Percentiles rank a stretch among this genome's conserved stretches.
Evolutionary conservation across 805 yeast genomes (phyloP).

Genomic region (Ogataea methanolica): DNA sequence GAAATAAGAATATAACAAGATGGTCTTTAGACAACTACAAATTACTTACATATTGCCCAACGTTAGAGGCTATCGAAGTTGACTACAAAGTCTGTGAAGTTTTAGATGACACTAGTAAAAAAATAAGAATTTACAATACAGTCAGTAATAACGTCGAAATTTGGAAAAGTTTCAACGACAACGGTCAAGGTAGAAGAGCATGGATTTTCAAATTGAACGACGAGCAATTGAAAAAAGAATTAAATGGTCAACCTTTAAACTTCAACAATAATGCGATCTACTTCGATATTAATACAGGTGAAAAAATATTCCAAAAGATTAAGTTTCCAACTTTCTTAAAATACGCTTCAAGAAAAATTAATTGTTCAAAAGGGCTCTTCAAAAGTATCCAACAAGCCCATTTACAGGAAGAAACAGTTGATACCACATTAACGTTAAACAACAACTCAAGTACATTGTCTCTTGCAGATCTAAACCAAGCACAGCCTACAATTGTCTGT

Average conservation of each 20-base stretch:
- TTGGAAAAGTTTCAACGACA: slow-evolving; percentile 51
- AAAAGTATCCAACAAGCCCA: slow-evolving; percentile 16
- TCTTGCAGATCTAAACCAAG: neutral
- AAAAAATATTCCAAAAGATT: slow-evolving; percentile 45
- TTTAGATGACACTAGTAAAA: slow-evolving; percentile 32
- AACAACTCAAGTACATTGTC: neutral
- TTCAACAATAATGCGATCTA: slow-evolving; percentile 39
- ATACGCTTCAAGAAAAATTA: slow-evolving; percentile 49
- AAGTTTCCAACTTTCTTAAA: slow-evolving; percentile 46
- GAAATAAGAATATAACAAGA: slow-evolving; percentile 52
- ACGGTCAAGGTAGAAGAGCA: slow-evolving; percentile 65
- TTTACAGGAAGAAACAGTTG: neutral
- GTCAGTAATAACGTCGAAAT: slow-evolving; percentile 17
- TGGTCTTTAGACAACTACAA: slow-evolving; percentile 53
- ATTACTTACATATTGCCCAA: slow-evolving; percentile 40
- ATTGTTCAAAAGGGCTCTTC: slow-evolving; percentile 50
- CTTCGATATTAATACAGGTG: slow-evolving; percentile 62
- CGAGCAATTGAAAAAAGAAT: slow-evolving; percentile 18
- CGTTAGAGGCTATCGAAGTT: slow-evolving; percentile 63
- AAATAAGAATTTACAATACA: slow-evolving; percentile 23
- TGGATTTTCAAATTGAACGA: slow-evolving; percentile 59
- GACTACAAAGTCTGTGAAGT: slow-evolving; percentile 53
- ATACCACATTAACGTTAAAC: neutral
- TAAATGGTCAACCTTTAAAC: slow-evolving; percentile 21
- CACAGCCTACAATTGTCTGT: neutral